A percentile compares a stretch with the other conserved stretches of the same genome.
Conservation (phyloP, 352 stramenopile species). For the Globisporangium okanoganense region DNA sequence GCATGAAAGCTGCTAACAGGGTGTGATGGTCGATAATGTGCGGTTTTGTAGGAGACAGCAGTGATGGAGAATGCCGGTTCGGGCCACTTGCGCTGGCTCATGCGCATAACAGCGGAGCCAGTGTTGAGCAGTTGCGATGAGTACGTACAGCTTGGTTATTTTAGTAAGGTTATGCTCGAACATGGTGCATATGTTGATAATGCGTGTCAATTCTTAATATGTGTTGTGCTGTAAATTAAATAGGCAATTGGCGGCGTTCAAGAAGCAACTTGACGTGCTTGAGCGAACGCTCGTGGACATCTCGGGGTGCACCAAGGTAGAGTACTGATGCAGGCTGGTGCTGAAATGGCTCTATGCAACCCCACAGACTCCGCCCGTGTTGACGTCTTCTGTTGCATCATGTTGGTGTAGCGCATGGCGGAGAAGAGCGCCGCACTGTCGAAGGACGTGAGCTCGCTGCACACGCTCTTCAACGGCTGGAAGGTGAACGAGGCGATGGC, state of each 20-base stretch:
- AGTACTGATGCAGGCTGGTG: slow-evolving; percentile 1
- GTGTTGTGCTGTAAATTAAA: not conserved
- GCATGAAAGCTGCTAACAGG: not conserved
- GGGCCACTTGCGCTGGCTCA: slow-evolving; percentile 66
- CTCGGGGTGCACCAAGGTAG: slow-evolving; percentile 45
- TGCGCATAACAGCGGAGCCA: slow-evolving; percentile 40
- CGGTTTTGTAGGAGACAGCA: slow-evolving; percentile 21
- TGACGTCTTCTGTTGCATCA: not conserved
- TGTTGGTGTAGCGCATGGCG: slow-evolving; percentile 31
- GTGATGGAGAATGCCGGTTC: slow-evolving; percentile 57
- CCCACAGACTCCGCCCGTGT: not conserved
- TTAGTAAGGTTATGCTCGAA: not conserved
- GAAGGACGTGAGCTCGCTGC: slow-evolving; percentile 48
- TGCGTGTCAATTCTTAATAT: not conserved
- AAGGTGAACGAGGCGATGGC: slow-evolving; percentile 32
- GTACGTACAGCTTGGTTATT: slow-evolving; percentile 19
- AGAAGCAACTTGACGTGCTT: slow-evolving; percentile 53
- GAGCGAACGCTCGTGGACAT: slow-evolving; percentile 48
- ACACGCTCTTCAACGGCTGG: slow-evolving; percentile 58
- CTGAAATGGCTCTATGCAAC: not conserved
- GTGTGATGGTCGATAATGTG: not conserved
- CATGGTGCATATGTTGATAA: not conserved
- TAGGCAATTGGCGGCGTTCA: slow-evolving; percentile 48
- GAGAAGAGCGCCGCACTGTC: slow-evolving; percentile 50
- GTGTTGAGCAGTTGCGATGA: slow-evolving; percentile 29